Percentiles rank a stretch among this genome's conserved stretches.
phyloP scores from a whole-genome alignment of 768 basidiomycete species.

The Butyriboletus loyo region DNA sequence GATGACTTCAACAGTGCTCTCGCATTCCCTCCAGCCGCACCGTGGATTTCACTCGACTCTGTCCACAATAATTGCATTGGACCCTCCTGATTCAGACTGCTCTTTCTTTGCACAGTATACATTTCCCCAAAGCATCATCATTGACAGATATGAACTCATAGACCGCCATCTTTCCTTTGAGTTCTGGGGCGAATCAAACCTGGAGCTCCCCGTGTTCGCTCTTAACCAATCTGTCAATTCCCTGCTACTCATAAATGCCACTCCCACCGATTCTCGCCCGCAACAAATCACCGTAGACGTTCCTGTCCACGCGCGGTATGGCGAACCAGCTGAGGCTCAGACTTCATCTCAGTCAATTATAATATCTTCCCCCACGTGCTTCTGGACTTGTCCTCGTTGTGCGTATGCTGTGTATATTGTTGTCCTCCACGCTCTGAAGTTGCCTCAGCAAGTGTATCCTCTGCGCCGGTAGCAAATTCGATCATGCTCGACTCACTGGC shows the following conservation, averaged over 20 bases:
- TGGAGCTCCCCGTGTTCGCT: constrained; percentile 43
- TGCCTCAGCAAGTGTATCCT: constrained; percentile 2
- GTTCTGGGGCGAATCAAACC: constrained; percentile 37
- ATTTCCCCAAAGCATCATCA: constrained; percentile 40
- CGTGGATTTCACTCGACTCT: constrained; percentile 33
- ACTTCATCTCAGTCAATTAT: constrained; percentile 19
- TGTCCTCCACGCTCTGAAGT: constrained; percentile 5
- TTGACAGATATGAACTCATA: constrained; percentile 44
- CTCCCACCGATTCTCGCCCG: constrained; percentile 3
- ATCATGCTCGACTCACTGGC: constrained; percentile 17
- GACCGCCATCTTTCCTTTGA: constrained; percentile 32
- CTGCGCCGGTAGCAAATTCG: constrained; percentile 17
- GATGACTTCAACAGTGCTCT: constrained; percentile 19
- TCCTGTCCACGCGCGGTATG: constrained; percentile 47
- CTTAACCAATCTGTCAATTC: constrained; percentile 25
- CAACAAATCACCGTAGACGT: constrained; percentile 28
- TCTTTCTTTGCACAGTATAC: constrained; percentile 33
- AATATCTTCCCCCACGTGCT: constrained; percentile 27
- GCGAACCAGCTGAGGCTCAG: constrained; percentile 20
- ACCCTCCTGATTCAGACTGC: constrained; percentile 16
- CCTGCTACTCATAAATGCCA: constrained; percentile 33
- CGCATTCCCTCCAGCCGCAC: constrained; percentile 19
- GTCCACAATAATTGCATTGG: constrained; percentile 19
- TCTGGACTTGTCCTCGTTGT: constrained; percentile 34
- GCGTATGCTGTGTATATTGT: background rate